phyloP scores from a whole-genome alignment of 257 asterid genomes.

The Salvia splendens region DNA sequence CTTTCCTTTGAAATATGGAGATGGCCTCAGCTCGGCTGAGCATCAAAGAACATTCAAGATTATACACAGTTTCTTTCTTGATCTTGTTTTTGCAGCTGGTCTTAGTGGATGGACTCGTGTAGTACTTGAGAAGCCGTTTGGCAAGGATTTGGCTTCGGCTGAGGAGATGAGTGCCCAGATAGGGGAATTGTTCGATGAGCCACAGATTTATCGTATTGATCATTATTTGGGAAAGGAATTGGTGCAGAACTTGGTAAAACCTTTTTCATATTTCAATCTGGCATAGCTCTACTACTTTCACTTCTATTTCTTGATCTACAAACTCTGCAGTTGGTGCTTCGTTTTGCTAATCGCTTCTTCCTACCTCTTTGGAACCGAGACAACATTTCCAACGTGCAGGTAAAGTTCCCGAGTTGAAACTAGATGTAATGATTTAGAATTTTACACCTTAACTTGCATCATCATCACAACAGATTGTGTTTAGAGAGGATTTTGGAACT shows the following conservation, averaged over 20 bases:
- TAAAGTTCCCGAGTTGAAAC: conserved; percentile 16
- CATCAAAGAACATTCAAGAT: too few species aligned
- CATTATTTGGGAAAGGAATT: conserved; percentile 96
- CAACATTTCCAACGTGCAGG: conserved; percentile 92
- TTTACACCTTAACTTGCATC: conserved; percentile 2
- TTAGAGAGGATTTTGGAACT: conserved; percentile 97
- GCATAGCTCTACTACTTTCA: neutral
- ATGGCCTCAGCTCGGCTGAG: too few species aligned
- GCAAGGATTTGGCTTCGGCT: conserved; percentile 90
- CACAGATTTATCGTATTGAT: conserved; percentile 93
- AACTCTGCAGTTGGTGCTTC: conserved; percentile 87
- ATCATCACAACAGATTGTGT: conserved; percentile 66
- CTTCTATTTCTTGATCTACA: conserved; percentile 24
- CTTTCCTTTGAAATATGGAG: too few species aligned
- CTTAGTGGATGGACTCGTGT: conserved; percentile 96
- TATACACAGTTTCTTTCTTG: neutral
- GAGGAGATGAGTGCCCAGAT: conserved; percentile 91
- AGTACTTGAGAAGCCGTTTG: conserved; percentile 98
- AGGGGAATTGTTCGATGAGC: conserved; percentile 84
- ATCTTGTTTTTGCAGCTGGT: conserved; percentile 59
- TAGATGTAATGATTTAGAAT: conserved; percentile 20
- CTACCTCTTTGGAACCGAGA: conserved; percentile 98
- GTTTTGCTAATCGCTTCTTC: conserved; percentile 95
- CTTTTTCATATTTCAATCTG: too few species aligned
- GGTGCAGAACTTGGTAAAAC: conserved; percentile 82